These are phyloP conservation scores for Plasmodium ovale DNA, from an alignment of 169 alveolate species.

Conservation along the genomic window DNA sequence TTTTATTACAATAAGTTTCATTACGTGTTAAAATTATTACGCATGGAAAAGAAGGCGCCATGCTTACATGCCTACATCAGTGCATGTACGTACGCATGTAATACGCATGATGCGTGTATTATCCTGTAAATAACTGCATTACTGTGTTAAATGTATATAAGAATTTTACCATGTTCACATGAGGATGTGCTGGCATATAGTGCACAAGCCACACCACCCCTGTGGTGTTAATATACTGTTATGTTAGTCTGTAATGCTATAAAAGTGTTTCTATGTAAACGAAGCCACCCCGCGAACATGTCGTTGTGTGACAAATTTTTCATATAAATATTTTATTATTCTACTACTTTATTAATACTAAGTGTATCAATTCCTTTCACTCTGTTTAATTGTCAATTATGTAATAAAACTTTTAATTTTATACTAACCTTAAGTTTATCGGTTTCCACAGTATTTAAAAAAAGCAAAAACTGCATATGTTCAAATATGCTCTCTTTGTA, in stretches of 20 bases:
- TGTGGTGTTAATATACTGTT: background rate
- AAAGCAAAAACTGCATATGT: background rate
- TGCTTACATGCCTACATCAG: too few species aligned
- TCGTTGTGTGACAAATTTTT: background rate
- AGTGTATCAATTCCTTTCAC: background rate
- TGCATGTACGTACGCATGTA: too few species aligned
- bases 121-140: too few species aligned
- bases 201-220: too few species aligned
- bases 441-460: background rate
- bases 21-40: background rate
- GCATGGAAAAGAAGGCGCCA: too few species aligned
- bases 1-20: background rate
- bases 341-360: slow-evolving; percentile 18
- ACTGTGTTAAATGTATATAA: too few species aligned
- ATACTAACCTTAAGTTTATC: background rate
- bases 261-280: too few species aligned
- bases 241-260: background rate
- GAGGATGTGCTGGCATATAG: too few species aligned
- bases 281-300: too few species aligned
- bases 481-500: too few species aligned
- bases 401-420: slow-evolving; percentile 10
- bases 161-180: too few species aligned
- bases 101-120: too few species aligned
- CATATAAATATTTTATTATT: slow-evolving; percentile 16
- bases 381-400: slow-evolving; percentile 64